Evolutionary conservation across 2,329 filamentous ascomycete genomes (phyloP), one percentile per base, ranked within the genome.

Genomic region (Alternaria triticimaculans): DNA sequence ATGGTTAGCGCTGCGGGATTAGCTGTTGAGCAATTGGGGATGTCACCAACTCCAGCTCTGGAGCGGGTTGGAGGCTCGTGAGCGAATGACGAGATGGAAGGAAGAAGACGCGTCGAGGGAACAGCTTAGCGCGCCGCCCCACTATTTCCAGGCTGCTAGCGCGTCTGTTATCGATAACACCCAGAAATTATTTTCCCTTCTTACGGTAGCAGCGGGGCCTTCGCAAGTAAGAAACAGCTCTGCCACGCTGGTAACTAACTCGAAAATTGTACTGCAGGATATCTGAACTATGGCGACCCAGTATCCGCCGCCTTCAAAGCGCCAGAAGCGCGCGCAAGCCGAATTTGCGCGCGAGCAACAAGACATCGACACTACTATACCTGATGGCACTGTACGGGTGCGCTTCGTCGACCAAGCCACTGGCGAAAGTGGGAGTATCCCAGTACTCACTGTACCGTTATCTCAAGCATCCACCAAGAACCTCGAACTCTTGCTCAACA

Each of bases 401-500:
- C 92, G 95, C 70, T 97, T 98, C 81, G 87, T 93, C 76, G 94
- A 98, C 79, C 89, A 92, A 87, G 92, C 87, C 62, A 89, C 87
- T 9, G 87, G 88, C 62, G 82, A 86, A 82, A 88, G 85, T 79
- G 93, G 86, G 82, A 93, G 86, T 72, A 90, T 86, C 78, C 90
- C 84, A 80, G 93, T 87, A 8, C 75, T 81, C 80, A 91, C 82
- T 78, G 90, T 97, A 45, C 90, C 93, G 12, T 87, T 97, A 30
- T 91, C 90, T 61, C 92, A 97, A 83, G 92, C 95, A 2, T 91
- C 88, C 8, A 92, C 96, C 66, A 95, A 93, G 83, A 97, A 97
- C 72, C 87, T 98, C 4, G 95, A 96, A 57, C 87, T 94, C 10
- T 85, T 97, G 0, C 81, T 97, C 59, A 98, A 97, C 79, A 93